These are phyloP conservation scores for Penicillium salamii DNA, from an alignment of 495 filamentous ascomycete species.

Conservation along the genomic window DNA sequence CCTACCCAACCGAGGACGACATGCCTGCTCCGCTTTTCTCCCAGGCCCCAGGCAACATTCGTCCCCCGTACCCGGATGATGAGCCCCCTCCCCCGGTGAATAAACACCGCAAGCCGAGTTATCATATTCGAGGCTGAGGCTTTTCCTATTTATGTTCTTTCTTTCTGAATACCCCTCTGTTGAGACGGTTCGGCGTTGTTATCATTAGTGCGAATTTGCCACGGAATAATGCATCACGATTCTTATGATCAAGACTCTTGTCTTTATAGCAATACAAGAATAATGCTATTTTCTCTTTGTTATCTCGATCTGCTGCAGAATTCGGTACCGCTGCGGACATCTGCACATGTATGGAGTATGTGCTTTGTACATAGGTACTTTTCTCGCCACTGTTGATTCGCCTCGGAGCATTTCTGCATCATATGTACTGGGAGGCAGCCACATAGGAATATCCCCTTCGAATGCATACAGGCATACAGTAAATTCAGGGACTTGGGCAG, in stretches of 20 bases:
- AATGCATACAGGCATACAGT: no score
- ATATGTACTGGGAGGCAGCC: no score
- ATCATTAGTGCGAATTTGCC: neutral
- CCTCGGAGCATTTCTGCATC: no score
- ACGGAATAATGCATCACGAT: slow-evolving; percentile 21
- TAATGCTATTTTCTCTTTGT: neutral
- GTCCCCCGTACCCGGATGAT: slow-evolving; percentile 77
- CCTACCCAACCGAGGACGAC: slow-evolving; percentile 40
- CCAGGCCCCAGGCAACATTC: slow-evolving; percentile 25
- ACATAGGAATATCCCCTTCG: no score
- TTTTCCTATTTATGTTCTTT: slow-evolving; percentile 15
- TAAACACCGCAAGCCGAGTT: slow-evolving; percentile 81
- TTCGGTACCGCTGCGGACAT: no score
- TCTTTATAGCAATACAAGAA: slow-evolving; percentile 11
- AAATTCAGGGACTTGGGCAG: no score
- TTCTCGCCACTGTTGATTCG: no score
- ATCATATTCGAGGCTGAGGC: slow-evolving; percentile 50
- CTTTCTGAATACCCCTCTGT: slow-evolving; percentile 28
- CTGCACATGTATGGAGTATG: no score
- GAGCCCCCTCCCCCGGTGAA: slow-evolving; percentile 82
- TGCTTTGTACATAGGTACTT: no score
- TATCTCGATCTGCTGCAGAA: no score
- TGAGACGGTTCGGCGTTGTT: slow-evolving; percentile 18
- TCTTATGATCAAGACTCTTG: slow-evolving; percentile 11
- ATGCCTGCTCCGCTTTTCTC: slow-evolving; percentile 35